Conservation (phyloP, 306 rosid genomes). For the Prosopis cineraria region DNA sequence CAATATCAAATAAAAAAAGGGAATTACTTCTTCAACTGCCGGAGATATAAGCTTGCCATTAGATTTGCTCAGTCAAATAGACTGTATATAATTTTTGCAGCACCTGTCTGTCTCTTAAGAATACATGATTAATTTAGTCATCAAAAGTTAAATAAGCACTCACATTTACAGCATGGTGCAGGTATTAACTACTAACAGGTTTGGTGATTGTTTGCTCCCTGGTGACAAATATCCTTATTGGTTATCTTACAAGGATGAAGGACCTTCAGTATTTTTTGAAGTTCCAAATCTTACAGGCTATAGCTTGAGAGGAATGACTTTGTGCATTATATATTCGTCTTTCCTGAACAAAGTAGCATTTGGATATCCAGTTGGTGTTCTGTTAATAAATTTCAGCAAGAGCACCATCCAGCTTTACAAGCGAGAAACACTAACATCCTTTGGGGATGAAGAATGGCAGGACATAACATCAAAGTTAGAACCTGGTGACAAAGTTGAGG, state of each 20-base stretch:
- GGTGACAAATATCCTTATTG: constrained; percentile 24
- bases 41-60: no score
- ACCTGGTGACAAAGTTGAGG: neutral
- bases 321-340: constrained; percentile 30
- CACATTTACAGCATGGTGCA: neutral
- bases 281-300: neutral
- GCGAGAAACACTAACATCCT: constrained; percentile 19
- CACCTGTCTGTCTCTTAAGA: neutral
- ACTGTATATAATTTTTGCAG: neutral
- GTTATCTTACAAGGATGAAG: neutral
- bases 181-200: neutral
- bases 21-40: neutral
- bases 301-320: neutral
- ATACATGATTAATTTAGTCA: neutral
- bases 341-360: neutral
- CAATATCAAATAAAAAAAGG: no score
- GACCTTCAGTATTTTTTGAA: neutral
- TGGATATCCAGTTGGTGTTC: constrained; percentile 3
- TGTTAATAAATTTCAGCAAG: constrained; percentile 28
- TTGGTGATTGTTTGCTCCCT: neutral
- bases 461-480: neutral
- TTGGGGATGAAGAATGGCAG: constrained; percentile 30
- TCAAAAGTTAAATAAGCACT: neutral
- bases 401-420: constrained; percentile 18
- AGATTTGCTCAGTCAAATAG: neutral